Base-by-base conservation (phyloP, 805 yeast species). In the Debaryomyces castellii region DNA sequence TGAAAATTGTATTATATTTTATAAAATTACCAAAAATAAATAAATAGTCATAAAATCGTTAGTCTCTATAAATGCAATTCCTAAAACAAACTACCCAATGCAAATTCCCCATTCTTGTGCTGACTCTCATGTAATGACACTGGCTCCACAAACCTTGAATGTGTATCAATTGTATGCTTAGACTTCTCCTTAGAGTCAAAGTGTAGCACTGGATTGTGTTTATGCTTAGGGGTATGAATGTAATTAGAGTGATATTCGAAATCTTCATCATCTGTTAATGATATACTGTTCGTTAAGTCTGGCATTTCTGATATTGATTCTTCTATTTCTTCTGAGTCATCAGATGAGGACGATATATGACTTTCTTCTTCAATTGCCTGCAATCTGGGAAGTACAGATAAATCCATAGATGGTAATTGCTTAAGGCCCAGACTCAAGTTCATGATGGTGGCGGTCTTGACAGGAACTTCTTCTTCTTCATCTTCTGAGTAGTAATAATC, bases 241-340 rank as follows among this genome's bases (percentile, higher is more conserved):
- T 47, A 43, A 11, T 43, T 46, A 12, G 43, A 25, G 12, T 23
- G 39, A 10, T 40, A 42, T 14, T 48, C 54, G 20, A 36, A 21
- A 30, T 49, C 59, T 28, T 55, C 59, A 18, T 53, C 59, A 28
- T 58, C 62, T 9, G 59, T 49, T 40, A 51, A 49, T 11, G 59
- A 51, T 14, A 41, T 27, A 21, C 54, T 45, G 12, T 51, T 46
- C 23, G 54, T 46, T 28, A 58, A 54, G n/a, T 43, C 63, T 12
- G 63, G 63, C 23, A 43, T 25, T 27, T 28, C 39, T 11, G 39
- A 22, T 17, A 41, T 20, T 24, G 21, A 18, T 35, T 33, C 49
- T 18, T 39, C 45, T 9, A 16, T 21, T n/a, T 39, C 49, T 6
- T 41, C 47, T 10, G 32, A 45, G 7, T 42, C 39, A 25, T 30